A percentile compares a stretch with the other conserved stretches of the same genome.
Evolutionary conservation across 129 eudicot species (phyloP).

Genomic region (Chrysanthemum lavandulifolium): DNA sequence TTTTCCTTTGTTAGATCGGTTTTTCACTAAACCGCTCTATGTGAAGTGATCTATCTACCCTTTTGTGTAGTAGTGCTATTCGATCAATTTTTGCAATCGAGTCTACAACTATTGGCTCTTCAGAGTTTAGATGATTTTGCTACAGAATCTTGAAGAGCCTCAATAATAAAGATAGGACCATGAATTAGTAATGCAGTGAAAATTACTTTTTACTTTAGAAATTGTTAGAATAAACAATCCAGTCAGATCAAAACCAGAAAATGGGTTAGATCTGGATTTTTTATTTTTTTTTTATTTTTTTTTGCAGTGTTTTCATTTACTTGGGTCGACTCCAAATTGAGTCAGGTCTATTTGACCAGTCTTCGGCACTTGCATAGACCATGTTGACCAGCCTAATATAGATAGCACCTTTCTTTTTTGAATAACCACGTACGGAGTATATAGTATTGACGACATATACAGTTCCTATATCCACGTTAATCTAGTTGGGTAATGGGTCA

Average conservation of each 20-base stretch:
- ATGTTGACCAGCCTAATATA: neutral
- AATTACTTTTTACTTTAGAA: neutral
- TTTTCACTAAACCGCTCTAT: too few relatives aligned
- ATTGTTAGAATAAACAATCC: neutral
- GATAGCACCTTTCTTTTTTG: too few relatives aligned
- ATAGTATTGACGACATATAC: too few relatives aligned
- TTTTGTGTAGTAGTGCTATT: too few relatives aligned
- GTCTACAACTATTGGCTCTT: slow-evolving; percentile 43
- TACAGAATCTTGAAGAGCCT: slow-evolving; percentile 95
- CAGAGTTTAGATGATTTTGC: slow-evolving; percentile 34
- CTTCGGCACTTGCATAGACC: slow-evolving; percentile 62
- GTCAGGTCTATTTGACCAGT: slow-evolving; percentile 89
- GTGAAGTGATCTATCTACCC: too few relatives aligned
- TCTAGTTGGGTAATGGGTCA: too few relatives aligned
- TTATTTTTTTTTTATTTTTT: too few relatives aligned
- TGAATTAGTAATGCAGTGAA: slow-evolving; percentile 68
- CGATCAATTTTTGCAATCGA: slow-evolving; percentile 35
- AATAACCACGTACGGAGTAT: too few relatives aligned
- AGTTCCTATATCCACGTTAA: too few relatives aligned
- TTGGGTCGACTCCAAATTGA: slow-evolving; percentile 97
- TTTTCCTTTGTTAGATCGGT: too few relatives aligned
- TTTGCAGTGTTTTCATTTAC: slow-evolving; percentile 65
- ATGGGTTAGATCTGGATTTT: too few relatives aligned
- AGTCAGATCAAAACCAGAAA: neutral
- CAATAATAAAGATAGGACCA: slow-evolving; percentile 79